Percentiles rank a stretch among this genome's conserved stretches.
These are phyloP conservation scores for Boletus patriciae DNA, from an alignment of 768 basidiomycete species.

Conservation along the genomic window DNA sequence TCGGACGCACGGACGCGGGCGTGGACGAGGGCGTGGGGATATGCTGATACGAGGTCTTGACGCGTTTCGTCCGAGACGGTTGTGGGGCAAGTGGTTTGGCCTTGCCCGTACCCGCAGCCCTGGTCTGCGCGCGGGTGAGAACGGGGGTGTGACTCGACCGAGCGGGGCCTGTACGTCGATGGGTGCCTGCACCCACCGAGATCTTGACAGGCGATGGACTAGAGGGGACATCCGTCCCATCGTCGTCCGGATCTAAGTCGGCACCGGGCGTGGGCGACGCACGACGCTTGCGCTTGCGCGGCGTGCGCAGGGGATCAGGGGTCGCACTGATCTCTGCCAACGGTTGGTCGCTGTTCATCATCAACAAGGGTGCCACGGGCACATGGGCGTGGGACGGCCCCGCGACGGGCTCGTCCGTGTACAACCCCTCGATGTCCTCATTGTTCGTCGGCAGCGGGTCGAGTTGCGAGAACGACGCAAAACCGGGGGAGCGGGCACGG, in stretches of 20 bases:
- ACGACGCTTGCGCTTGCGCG: constrained; percentile 29
- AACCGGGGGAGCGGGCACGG: constrained; percentile 9
- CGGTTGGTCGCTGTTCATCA: constrained; percentile 21
- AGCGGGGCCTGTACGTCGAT: constrained; percentile 1
- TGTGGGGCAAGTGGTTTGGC: not conserved
- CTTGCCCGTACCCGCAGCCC: constrained; percentile 1
- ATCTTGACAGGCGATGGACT: constrained; percentile 35
- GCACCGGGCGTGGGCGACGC: constrained; percentile 3
- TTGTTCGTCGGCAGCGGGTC: constrained; percentile 35
- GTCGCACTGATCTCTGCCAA: constrained; percentile 2
- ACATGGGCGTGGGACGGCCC: constrained; percentile 25
- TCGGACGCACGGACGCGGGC: constrained; percentile 4
- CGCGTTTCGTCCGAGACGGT: constrained; percentile 14
- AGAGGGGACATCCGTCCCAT: constrained; percentile 17
- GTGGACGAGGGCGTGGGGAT: constrained; percentile 31
- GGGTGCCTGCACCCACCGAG: constrained; percentile 8
- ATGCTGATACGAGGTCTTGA: constrained; percentile 18
- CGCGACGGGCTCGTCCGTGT: constrained; percentile 33
- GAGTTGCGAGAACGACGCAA: constrained; percentile 37
- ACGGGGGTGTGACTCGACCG: not conserved
- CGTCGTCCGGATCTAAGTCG: constrained; percentile 9
- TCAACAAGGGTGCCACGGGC: constrained; percentile 24
- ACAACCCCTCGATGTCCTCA: constrained; percentile 37
- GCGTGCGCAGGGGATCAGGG: constrained; percentile 32
- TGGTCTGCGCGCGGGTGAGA: constrained; percentile 16